These are phyloP conservation scores for Apodospora peruviana DNA, from an alignment of 495 filamentous ascomycete genomes.

Conservation along the genomic window DNA sequence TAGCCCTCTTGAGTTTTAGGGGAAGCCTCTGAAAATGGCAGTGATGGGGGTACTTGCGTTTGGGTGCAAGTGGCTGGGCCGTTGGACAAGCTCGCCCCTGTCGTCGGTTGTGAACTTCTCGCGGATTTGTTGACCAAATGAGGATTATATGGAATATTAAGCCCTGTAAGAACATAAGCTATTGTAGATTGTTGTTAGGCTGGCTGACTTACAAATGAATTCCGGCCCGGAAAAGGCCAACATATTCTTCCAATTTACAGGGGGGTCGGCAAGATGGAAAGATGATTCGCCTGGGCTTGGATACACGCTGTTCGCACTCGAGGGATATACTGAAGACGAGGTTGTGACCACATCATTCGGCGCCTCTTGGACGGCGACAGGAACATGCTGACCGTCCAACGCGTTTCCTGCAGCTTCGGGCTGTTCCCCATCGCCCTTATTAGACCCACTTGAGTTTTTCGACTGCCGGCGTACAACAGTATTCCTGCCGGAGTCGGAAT, in stretches of 20 bases:
- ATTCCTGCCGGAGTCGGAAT: conserved; percentile 7
- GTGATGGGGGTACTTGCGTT: not conserved
- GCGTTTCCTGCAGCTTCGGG: not conserved
- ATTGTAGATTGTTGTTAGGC: not conserved
- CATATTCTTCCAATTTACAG: not conserved
- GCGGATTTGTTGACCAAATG: not conserved
- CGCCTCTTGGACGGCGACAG: not conserved
- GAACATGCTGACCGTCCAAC: not conserved
- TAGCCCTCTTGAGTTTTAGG: conserved; percentile 10
- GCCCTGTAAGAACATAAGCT: conserved; percentile 6
- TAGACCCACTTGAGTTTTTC: not conserved
- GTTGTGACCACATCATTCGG: conserved; percentile 1
- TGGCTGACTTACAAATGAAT: conserved; percentile 11
- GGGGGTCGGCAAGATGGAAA: conserved; percentile 2
- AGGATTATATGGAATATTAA: conserved; percentile 8
- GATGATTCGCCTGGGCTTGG: conserved; percentile 11
- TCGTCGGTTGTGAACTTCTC: conserved; percentile 10
- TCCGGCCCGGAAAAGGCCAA: conserved; percentile 1
- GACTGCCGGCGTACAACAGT: not conserved
- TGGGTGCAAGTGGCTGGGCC: not conserved
- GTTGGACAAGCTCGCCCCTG: conserved; percentile 1
- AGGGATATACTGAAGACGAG: conserved; percentile 23
- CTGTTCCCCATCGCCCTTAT: not conserved
- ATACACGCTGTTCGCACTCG: conserved; percentile 7
- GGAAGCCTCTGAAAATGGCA: conserved; percentile 12